Conservation (phyloP, 2,329 filamentous ascomycete species). For the Fusarium pseudograminearum region DNA sequence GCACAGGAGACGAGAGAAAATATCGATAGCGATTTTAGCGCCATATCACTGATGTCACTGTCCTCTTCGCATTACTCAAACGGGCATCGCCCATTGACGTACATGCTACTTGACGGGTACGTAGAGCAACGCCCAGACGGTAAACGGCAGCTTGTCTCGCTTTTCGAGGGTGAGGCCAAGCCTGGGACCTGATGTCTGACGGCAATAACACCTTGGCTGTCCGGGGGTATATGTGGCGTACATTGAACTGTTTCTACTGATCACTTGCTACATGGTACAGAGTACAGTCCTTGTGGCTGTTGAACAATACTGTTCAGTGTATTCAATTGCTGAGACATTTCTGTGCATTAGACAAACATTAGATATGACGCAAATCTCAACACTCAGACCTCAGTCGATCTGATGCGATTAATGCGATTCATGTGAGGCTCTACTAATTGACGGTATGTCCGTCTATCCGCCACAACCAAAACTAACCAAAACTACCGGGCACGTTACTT, state of each 20-base stretch:
- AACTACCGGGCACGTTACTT: constrained; percentile 21
- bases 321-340: constrained; percentile 5
- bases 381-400: not conserved
- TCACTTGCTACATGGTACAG: not conserved
- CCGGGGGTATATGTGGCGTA: constrained; percentile 20
- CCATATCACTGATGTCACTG: constrained; percentile 28
- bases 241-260: not conserved
- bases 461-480: constrained; percentile 8
- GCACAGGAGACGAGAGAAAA: not conserved
- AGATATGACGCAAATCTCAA: constrained; percentile 23
- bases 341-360: not conserved
- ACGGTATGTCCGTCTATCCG: constrained; percentile 19
- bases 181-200: constrained; percentile 24
- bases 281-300: constrained; percentile 10
- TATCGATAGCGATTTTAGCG: constrained; percentile 6
- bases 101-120: constrained; percentile 28
- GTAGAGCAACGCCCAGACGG: constrained; percentile 33
- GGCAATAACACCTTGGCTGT: constrained; percentile 28
- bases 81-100: constrained; percentile 17
- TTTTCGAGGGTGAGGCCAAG: constrained; percentile 24
- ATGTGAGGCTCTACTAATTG: constrained; percentile 19
- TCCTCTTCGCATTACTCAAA: constrained; percentile 21
- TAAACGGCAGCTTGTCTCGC: constrained; percentile 30
- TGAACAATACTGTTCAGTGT: not conserved
- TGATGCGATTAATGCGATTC: constrained; percentile 4